A percentile compares a stretch with the other conserved stretches of the same genome.
phyloP scores from a whole-genome alignment of 1,284 basidiomycete genomes.

The Moesziomyces parantarcticus region DNA sequence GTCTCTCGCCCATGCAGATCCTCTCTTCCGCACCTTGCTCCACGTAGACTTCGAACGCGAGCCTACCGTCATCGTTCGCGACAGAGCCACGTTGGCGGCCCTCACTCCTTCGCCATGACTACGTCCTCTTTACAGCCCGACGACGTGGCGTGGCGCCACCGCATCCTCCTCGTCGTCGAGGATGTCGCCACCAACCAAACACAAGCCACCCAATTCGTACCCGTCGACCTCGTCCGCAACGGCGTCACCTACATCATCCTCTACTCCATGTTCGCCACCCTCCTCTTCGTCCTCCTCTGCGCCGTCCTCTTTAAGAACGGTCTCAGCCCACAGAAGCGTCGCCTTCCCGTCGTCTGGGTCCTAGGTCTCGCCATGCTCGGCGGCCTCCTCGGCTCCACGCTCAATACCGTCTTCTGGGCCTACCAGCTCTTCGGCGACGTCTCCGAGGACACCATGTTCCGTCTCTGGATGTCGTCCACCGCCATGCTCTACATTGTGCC shows the following conservation, averaged over 20 bases:
- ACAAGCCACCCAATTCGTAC: constrained; percentile 20
- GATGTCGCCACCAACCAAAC: constrained; percentile 15
- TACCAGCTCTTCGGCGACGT: constrained; percentile 46
- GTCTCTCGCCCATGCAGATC: neutral
- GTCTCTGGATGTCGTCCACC: constrained; percentile 45
- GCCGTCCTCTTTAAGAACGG: constrained; percentile 52
- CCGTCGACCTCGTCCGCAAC: constrained; percentile 42
- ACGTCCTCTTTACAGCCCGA: constrained; percentile 1
- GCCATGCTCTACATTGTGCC: constrained; percentile 52
- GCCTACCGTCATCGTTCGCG: neutral
- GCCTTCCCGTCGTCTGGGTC: constrained; percentile 44
- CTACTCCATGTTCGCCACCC: constrained; percentile 51
- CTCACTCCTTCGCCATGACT: constrained; percentile 13
- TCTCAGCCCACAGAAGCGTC: constrained; percentile 40
- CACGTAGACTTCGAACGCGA: neutral
- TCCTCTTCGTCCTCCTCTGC: constrained; percentile 51
- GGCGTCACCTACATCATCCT: constrained; percentile 57
- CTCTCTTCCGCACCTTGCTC: neutral
- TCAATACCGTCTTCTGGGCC: constrained; percentile 56
- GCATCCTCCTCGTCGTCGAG: constrained; percentile 34
- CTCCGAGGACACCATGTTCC: constrained; percentile 33
- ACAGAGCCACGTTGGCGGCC: neutral
- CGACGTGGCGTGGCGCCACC: constrained; percentile 24
- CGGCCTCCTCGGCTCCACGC: constrained; percentile 45
- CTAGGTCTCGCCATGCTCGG: constrained; percentile 48